Conservation (phyloP, 2,329 filamentous ascomycete species). For the Sporothrix schenckii region DNA sequence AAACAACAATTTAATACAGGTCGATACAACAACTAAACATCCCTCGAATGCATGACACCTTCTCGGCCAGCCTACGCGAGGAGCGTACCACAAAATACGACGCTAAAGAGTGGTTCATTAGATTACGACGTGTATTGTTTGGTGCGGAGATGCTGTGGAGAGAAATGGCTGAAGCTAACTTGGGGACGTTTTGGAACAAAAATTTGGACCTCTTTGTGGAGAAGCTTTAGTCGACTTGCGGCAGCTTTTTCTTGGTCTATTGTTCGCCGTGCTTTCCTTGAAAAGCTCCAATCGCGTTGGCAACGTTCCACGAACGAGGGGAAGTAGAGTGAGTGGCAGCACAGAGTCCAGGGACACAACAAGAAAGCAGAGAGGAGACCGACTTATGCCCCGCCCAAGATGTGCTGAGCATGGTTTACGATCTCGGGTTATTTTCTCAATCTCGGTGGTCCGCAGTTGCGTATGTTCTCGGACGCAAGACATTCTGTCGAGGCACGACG, state of each 20-base stretch:
- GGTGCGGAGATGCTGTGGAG: slow-evolving; percentile 23
- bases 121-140: background rate
- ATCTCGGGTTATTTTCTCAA: background rate
- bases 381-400: no score
- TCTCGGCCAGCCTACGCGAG: background rate
- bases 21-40: no score
- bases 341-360: background rate
- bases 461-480: background rate
- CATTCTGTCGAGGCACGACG: background rate
- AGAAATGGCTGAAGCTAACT: background rate
- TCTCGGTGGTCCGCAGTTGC: no score
- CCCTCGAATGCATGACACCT: no score
- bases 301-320: slow-evolving; percentile 2
- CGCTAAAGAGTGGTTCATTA: background rate
- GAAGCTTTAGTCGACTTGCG: background rate
- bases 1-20: no score
- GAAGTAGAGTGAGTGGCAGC: background rate
- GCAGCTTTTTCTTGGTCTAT: background rate
- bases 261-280: background rate
- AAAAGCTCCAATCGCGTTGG: background rate
- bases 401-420: background rate
- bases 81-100: background rate
- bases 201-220: background rate
- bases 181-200: background rate
- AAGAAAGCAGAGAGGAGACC: background rate